These are phyloP conservation scores for Acer yangbiense DNA, from an alignment of 345 rosid genomes.

Conservation along the genomic window DNA sequence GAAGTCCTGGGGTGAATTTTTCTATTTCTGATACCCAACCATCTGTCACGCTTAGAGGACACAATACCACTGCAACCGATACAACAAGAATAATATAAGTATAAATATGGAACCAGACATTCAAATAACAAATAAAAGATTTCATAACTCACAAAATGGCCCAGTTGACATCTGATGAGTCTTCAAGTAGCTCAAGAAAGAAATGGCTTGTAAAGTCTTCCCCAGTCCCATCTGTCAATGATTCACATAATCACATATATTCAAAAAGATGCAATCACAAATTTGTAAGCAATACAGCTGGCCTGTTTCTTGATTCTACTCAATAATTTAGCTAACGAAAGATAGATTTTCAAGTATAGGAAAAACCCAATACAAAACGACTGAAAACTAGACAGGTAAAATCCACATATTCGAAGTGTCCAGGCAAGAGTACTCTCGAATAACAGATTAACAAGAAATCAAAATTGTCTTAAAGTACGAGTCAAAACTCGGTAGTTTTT, in stretches of 20 bases:
- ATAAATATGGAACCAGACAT: not conserved
- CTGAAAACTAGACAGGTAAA: no score
- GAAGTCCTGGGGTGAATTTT: constrained; percentile 65
- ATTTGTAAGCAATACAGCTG: not conserved
- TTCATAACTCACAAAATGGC: constrained; percentile 66
- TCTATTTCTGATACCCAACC: constrained; percentile 79
- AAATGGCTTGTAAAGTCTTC: constrained; percentile 85
- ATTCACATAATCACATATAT: constrained; percentile 19
- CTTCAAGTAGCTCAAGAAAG: constrained; percentile 78
- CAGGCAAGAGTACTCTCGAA: no score
- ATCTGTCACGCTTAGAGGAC: constrained; percentile 87
- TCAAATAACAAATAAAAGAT: constrained; percentile 17
- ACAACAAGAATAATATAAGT: not conserved
- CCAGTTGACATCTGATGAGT: constrained; percentile 48
- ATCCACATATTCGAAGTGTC: no score
- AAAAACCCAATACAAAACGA: no score
- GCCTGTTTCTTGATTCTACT: not conserved
- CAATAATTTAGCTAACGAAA: not conserved
- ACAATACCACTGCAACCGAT: constrained; percentile 64
- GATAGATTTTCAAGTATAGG: no score
- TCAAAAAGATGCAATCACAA: not conserved
- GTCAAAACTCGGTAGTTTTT: no score
- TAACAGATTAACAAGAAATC: not conserved
- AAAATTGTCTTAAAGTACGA: not conserved
- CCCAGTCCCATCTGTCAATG: constrained; percentile 85